A percentile compares a stretch with the other conserved stretches of the same genome.
These are phyloP conservation scores for Darksidea phi DNA, from an alignment of 495 filamentous ascomycete species.

Conservation along the genomic window DNA sequence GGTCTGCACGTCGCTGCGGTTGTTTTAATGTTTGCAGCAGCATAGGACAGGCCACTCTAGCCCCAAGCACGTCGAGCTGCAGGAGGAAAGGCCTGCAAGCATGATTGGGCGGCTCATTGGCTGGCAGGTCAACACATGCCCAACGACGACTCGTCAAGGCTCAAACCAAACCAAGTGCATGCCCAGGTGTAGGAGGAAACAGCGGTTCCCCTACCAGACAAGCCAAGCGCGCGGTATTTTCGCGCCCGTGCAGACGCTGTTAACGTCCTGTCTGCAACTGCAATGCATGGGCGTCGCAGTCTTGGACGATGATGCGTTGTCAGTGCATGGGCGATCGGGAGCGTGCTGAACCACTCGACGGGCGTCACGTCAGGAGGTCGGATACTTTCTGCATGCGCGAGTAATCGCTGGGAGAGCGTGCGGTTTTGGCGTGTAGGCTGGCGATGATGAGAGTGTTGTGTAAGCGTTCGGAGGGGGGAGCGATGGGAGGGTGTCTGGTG, in stretches of 20 bases:
- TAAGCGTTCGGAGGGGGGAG: background rate
- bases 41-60: conserved; percentile 9
- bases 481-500: background rate
- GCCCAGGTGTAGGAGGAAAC: conserved; percentile 31
- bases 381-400: conserved; percentile 19
- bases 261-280: conserved; percentile 19
- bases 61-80: conserved; percentile 16
- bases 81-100: conserved; percentile 21
- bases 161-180: conserved; percentile 27
- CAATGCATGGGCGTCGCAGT: conserved; percentile 23
- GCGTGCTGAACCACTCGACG: conserved; percentile 15
- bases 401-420: background rate
- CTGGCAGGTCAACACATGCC: background rate
- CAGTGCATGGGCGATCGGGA: conserved; percentile 24
- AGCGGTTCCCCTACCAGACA: conserved; percentile 14
- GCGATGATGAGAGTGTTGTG: conserved; percentile 5
- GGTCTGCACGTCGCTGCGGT: conserved; percentile 10
- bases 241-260: conserved; percentile 9
- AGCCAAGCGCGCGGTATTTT: conserved; percentile 25
- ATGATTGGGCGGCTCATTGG: conserved; percentile 11
- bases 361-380: conserved; percentile 1
- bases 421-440: conserved; percentile 2
- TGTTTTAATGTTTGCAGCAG: conserved; percentile 14
- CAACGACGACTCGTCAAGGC: background rate
- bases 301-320: conserved; percentile 33